Evolutionary conservation across 2,329 filamentous ascomycete species (phyloP).

Genomic region (Calonectria hawksworthii): DNA sequence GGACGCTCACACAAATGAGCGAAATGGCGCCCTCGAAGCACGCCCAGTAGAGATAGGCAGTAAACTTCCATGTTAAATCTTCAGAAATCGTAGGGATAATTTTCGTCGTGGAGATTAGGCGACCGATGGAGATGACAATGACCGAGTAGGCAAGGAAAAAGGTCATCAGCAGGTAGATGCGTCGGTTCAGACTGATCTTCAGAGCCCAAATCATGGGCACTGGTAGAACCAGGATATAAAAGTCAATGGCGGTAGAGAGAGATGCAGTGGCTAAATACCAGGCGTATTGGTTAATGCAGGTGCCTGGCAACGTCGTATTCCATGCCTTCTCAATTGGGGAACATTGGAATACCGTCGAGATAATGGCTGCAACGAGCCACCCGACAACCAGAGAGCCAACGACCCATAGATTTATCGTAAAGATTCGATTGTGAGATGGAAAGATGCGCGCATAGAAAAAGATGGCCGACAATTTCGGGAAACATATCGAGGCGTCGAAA

Average conservation of each 20-base stretch:
- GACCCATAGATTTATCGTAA: neutral
- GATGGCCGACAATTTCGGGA: neutral
- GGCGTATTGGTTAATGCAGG: neutral
- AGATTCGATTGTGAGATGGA: neutral
- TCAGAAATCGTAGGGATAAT: neutral
- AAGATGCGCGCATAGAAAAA: slow-evolving; percentile 5
- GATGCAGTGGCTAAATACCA: neutral
- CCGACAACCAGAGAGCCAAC: neutral
- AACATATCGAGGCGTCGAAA: neutral
- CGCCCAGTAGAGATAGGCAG: slow-evolving; percentile 1
- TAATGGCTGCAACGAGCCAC: neutral
- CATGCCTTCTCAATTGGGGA: slow-evolving; percentile 1
- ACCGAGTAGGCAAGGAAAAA: slow-evolving; percentile 1
- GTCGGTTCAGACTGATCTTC: neutral
- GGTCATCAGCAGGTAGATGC: neutral
- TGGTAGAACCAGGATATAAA: slow-evolving; percentile 1
- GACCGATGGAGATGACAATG: slow-evolving; percentile 3
- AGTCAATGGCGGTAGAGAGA: neutral
- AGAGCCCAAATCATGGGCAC: neutral
- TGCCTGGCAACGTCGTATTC: neutral
- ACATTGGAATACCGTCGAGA: neutral
- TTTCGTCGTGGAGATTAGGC: neutral
- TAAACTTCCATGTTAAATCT: neutral
- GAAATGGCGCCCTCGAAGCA: neutral
- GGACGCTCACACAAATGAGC: slow-evolving; percentile 1